phyloP scores from a whole-genome alignment of 495 filamentous ascomycete genomes.

The Hypoxylon perforatum region DNA sequence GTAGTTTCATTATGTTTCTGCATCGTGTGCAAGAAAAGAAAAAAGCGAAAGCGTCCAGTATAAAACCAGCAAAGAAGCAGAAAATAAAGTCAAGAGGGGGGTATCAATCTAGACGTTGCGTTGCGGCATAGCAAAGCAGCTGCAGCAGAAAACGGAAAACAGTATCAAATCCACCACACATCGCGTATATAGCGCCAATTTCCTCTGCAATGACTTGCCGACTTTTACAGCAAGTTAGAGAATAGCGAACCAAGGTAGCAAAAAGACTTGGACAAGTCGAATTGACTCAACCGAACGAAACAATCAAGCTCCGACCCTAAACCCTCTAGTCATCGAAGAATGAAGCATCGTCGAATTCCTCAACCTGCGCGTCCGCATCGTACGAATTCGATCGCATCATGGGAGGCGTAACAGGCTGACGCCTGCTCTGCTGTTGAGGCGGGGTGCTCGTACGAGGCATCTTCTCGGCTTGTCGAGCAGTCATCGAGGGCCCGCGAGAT shows the following conservation, averaged over 20 bases:
- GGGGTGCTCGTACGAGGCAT: constrained; percentile 49
- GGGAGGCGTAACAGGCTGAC: constrained; percentile 71
- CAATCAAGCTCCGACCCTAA: constrained; percentile 2
- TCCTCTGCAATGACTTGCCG: constrained; percentile 22
- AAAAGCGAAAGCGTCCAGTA: constrained; percentile 1
- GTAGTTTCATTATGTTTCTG: constrained; percentile 42
- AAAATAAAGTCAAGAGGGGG: constrained; percentile 30
- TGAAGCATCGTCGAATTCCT: constrained; percentile 65
- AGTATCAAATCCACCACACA: constrained; percentile 45
- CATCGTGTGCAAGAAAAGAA: background rate
- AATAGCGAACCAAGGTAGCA: constrained; percentile 14
- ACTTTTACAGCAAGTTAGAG: constrained; percentile 15
- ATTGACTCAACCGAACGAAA: too few relatives aligned
- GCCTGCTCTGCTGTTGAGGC: constrained; percentile 49
- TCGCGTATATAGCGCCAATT: constrained; percentile 36
- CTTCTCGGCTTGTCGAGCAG: constrained; percentile 50
- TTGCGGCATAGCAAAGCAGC: constrained; percentile 8
- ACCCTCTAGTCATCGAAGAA: constrained; percentile 64
- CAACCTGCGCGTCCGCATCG: constrained; percentile 74
- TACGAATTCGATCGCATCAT: constrained; percentile 76
- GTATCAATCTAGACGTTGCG: constrained; percentile 49
- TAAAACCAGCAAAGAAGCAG: constrained; percentile 12
- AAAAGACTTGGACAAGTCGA: constrained; percentile 2
- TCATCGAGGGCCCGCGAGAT: constrained; percentile 51
- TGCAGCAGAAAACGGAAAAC: constrained; percentile 40